Evolutionary conservation across 352 stramenopile genomes (phyloP).

Genomic region (Aphanomyces invadans): DNA sequence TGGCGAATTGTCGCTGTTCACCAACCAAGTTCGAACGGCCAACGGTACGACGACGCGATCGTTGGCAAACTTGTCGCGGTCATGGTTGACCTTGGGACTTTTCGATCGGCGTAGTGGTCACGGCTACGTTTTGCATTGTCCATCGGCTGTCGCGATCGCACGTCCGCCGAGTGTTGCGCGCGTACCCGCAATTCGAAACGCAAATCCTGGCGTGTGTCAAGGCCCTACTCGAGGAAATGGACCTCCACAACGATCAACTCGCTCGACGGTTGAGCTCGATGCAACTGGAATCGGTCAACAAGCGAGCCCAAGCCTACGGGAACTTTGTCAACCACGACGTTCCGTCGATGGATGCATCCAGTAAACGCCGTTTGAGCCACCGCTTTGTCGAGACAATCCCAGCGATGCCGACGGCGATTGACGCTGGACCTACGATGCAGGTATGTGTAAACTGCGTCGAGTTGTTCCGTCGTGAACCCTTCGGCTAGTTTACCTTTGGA

Average conservation of each 20-base stretch:
- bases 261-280: slow-evolving; percentile 4
- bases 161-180: slow-evolving; percentile 18
- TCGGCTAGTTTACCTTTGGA: not conserved
- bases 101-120: slow-evolving; percentile 17
- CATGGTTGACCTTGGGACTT: too few species aligned
- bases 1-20: slow-evolving; percentile 56
- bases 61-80: too few species aligned
- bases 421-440: not conserved
- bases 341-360: too few species aligned
- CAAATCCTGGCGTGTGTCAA: slow-evolving; percentile 20
- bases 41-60: too few species aligned
- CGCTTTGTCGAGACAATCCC: slow-evolving; percentile 3
- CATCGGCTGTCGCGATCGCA: slow-evolving; percentile 13
- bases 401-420: not conserved
- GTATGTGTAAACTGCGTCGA: not conserved
- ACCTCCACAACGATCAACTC: slow-evolving; percentile 8
- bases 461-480: not conserved
- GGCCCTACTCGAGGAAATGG: slow-evolving; percentile 17
- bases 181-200: slow-evolving; percentile 19
- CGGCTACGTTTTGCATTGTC: slow-evolving; percentile 22
- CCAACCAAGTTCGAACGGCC: slow-evolving; percentile 47
- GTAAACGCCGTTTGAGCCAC: not conserved
- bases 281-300: not conserved
- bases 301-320: slow-evolving; percentile 21
- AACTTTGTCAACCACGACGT: slow-evolving; percentile 7